A percentile compares a stretch with the other conserved stretches of the same genome.
These are phyloP conservation scores for Acanthamoeba sp. DNA, from an alignment of 208 protist species.

Conservation along the genomic window DNA sequence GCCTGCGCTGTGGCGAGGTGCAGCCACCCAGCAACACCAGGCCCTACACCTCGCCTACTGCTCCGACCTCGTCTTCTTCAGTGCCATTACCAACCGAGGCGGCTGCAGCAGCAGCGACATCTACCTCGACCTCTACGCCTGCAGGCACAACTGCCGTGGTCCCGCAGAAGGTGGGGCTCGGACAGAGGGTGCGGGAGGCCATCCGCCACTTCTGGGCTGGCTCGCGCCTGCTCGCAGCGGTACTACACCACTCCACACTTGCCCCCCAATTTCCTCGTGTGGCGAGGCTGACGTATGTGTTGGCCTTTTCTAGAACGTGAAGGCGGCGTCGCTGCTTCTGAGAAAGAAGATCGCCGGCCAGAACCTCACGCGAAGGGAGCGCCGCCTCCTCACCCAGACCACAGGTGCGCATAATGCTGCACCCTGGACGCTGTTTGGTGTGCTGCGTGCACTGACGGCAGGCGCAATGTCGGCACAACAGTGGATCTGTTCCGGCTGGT, in stretches of 20 bases:
- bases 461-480: no score
- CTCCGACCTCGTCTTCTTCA: no score
- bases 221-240: constrained; percentile 69
- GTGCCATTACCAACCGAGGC: no score
- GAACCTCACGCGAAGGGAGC: constrained; percentile 21
- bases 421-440: no score
- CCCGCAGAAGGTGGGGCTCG: not conserved
- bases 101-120: no score
- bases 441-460: no score
- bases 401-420: not conserved
- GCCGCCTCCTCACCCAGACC: constrained; percentile 6
- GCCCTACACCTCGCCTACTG: no score
- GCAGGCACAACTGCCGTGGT: not conserved
- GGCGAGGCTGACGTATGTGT: not conserved
- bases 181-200: constrained; percentile 24
- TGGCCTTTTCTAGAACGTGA: not conserved
- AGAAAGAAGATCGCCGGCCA: not conserved
- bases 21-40: no score
- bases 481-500: constrained; percentile 96
- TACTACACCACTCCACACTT: not conserved
- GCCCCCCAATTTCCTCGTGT: no score
- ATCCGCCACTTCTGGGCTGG: constrained; percentile 75
- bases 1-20: no score
- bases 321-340: constrained; percentile 4
- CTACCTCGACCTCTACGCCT: no score